These are phyloP conservation scores for Candida schatavii DNA, from an alignment of 805 yeast genomes.

Conservation along the genomic window DNA sequence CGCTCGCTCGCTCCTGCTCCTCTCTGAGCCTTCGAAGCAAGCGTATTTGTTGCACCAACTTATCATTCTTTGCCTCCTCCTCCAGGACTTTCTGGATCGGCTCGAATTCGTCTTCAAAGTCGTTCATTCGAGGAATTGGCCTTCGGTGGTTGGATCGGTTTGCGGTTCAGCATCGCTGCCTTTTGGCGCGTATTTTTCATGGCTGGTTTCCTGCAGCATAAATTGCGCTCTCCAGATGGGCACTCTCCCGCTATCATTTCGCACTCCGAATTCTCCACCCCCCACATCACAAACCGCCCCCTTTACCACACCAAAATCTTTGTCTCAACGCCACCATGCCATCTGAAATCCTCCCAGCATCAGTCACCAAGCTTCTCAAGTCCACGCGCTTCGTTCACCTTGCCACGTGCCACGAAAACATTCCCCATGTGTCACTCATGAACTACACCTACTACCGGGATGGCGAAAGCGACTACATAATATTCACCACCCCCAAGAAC, in stretches of 20 bases:
- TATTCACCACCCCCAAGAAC: slow-evolving; percentile 66
- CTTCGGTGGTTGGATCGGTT: too few species aligned
- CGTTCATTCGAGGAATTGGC: slow-evolving; percentile 14
- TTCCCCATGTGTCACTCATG: slow-evolving; percentile 90
- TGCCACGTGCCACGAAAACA: slow-evolving; percentile 70
- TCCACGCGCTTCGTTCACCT: slow-evolving; percentile 74
- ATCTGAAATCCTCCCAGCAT: slow-evolving; percentile 27
- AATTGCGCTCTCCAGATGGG: background rate
- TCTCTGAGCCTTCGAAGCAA: slow-evolving; percentile 8
- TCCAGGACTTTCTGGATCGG: slow-evolving; percentile 22
- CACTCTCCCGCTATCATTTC: background rate
- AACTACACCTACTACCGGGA: slow-evolving; percentile 67
- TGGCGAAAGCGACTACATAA: slow-evolving; percentile 48
- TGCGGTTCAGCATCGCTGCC: too few species aligned
- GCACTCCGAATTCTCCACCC: too few species aligned
- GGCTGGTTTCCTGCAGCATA: too few species aligned
- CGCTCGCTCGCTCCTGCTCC: slow-evolving; percentile 6
- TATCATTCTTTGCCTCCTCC: slow-evolving; percentile 17
- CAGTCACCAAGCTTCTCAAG: slow-evolving; percentile 45
- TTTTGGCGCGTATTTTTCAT: too few species aligned
- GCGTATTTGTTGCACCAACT: slow-evolving; percentile 17
- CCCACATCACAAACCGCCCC: too few species aligned
- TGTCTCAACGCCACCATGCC: slow-evolving; percentile 4
- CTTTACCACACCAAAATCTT: too few species aligned
- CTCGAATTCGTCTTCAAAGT: slow-evolving; percentile 29